Conservation (phyloP, 2,329 filamentous ascomycete species). For the Thielaviopsis populi region DNA sequence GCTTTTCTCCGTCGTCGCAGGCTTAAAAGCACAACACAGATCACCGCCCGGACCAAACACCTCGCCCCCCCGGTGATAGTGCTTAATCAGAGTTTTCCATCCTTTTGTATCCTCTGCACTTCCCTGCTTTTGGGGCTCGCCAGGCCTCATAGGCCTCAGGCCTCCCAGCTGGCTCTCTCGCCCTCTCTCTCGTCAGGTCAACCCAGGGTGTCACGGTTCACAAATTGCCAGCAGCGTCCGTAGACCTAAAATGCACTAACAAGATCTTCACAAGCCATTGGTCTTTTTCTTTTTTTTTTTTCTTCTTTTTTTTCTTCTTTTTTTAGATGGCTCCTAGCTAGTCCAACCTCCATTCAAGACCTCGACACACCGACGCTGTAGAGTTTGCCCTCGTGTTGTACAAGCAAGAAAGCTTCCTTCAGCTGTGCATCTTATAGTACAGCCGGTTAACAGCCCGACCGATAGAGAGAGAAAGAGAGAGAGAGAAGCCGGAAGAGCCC, state of each 20-base stretch:
- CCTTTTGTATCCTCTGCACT: not conserved
- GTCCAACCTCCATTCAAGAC: no score
- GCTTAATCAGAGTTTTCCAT: constrained; percentile 3
- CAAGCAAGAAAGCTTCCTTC: no score
- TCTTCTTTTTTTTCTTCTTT: no score
- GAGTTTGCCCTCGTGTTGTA: no score
- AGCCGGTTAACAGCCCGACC: no score
- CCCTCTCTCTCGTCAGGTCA: not conserved
- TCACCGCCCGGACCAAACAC: not conserved
- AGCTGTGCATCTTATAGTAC: no score
- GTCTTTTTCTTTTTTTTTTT: not conserved
- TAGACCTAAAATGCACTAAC: not conserved
- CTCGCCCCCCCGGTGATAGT: not conserved
- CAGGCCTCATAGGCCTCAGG: not conserved
- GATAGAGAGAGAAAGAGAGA: no score
- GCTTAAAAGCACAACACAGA: not conserved
- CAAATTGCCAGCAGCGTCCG: not conserved
- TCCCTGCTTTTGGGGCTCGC: not conserved
- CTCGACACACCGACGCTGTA: no score
- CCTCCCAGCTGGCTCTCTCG: not conserved
- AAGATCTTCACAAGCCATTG: not conserved
- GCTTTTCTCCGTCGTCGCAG: not conserved
- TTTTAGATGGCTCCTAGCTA: no score
- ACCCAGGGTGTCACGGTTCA: not conserved
- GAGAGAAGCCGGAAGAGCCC: no score